Percentiles rank a stretch among this genome's conserved stretches.
These are phyloP conservation scores for Westerdykella aurantiaca DNA, from an alignment of 2,329 filamentous ascomycete genomes.

Conservation along the genomic window DNA sequence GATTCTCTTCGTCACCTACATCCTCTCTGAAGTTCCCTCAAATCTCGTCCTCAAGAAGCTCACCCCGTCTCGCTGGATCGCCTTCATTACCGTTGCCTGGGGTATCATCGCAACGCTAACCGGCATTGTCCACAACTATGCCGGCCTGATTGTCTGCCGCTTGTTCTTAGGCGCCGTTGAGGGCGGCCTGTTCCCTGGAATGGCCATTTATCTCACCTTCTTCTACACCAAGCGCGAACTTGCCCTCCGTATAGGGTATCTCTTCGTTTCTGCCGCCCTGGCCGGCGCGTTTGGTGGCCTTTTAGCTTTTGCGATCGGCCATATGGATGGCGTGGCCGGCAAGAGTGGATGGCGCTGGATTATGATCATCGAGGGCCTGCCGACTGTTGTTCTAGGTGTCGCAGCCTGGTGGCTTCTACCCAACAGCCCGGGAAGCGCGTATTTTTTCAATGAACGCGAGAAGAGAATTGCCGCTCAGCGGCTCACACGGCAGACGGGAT, in stretches of 20 bases:
- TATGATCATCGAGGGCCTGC: slow-evolving; percentile 57
- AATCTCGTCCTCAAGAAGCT: slow-evolving; percentile 45
- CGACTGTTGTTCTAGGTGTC: slow-evolving; percentile 50
- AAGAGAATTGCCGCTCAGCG: slow-evolving; percentile 51
- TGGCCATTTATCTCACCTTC: slow-evolving; percentile 65
- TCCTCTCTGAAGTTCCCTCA: slow-evolving; percentile 42
- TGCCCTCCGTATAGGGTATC: slow-evolving; percentile 64
- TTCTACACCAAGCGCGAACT: slow-evolving; percentile 72
- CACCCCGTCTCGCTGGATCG: slow-evolving; percentile 45
- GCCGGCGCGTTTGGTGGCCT: slow-evolving; percentile 68
- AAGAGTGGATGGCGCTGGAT: slow-evolving; percentile 68
- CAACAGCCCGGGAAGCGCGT: slow-evolving; percentile 60
- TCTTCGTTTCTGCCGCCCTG: slow-evolving; percentile 65
- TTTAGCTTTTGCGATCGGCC: slow-evolving; percentile 66
- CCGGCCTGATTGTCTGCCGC: slow-evolving; percentile 60
- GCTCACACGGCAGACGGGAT: slow-evolving; percentile 47
- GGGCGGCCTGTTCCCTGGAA: slow-evolving; percentile 64
- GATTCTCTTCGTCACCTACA: slow-evolving; percentile 43
- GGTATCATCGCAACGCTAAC: slow-evolving; percentile 61
- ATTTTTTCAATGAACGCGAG: slow-evolving; percentile 56
- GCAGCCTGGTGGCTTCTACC: slow-evolving; percentile 56
- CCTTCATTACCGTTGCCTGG: slow-evolving; percentile 57
- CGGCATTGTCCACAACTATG: slow-evolving; percentile 62
- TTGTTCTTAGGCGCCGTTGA: slow-evolving; percentile 64
- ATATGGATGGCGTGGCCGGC: slow-evolving; percentile 62